Conservation (phyloP, 176 grass and related monocot species). For the Avena atlantica region DNA sequence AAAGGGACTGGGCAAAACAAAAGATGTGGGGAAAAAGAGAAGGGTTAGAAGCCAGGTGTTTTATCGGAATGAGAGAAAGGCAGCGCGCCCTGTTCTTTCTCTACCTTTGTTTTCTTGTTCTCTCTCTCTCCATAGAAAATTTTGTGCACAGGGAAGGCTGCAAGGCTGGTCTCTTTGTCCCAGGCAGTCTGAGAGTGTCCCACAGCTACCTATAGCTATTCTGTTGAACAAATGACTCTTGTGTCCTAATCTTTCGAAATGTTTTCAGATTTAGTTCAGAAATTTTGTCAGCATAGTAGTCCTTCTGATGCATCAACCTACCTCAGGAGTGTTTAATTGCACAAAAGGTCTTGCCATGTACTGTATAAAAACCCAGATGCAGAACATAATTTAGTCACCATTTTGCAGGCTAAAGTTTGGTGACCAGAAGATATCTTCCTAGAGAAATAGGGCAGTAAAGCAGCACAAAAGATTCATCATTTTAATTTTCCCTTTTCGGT, state of each 20-base stretch:
- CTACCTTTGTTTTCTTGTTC: constrained; percentile 31
- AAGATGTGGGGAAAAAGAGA: constrained; percentile 48
- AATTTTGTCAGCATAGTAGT: background rate
- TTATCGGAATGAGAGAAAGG: constrained; percentile 86
- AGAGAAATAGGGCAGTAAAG: background rate
- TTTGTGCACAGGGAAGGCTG: constrained; percentile 53
- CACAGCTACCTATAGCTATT: constrained; percentile 29
- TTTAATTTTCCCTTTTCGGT: background rate
- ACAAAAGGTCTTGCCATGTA: background rate
- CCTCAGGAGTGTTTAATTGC: background rate
- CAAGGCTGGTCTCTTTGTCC: constrained; percentile 60
- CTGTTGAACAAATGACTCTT: constrained; percentile 24
- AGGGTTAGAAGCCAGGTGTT: constrained; percentile 49
- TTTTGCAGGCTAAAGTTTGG: background rate
- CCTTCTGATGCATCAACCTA: background rate
- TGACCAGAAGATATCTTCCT: background rate
- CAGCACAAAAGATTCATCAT: background rate
- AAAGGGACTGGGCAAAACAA: constrained; percentile 51
- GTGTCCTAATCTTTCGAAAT: background rate
- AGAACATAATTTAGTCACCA: background rate
- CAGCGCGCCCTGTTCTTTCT: constrained; percentile 16
- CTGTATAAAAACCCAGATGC: background rate
- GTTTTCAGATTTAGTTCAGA: background rate
- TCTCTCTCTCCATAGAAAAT: constrained; percentile 38
- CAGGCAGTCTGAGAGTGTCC: constrained; percentile 42